Base-by-base conservation (phyloP, 2,329 filamentous ascomycete genomes). In the Ophiocordyceps australis region DNA sequence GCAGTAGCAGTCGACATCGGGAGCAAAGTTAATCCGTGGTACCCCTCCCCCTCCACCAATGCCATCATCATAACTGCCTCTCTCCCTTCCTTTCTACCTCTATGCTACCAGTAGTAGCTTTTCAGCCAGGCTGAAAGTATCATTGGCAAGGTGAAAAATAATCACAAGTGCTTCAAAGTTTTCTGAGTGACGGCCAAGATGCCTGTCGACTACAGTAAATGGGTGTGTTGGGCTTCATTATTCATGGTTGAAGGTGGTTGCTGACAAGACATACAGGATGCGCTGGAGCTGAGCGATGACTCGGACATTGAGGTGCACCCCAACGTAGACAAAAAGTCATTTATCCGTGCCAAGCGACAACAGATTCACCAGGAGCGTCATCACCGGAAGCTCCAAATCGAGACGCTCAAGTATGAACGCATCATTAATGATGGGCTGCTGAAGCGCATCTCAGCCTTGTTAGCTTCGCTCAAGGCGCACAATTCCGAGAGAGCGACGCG, bases 301-400 rank as follows among this genome's bases (percentile, higher is more conserved):
- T 94, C 83, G 26, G 89, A 98, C 45, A 75, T 98, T 41, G 89
- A 98, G 57, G 89, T 95, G 26, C 89, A 98, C 53, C 89, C 89
- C 32, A 98, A 98, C 48, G 89, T 98, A 48, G 89, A 98, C 59
- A 98, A 98, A 54, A 72, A 77, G 26, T 95, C 86, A 32, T 98
- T 98, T 54, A 98, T 98, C 50, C 81, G 86, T 37, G 91, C 89
- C 36, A 98, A 98, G 57, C 89, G 95, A 58, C 77, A 74, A 40
- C 85, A 98, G 55, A 98, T 98, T 41, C 89, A 98, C 51, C 73
- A 85, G 45, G 77, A 94, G 48, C 76, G 89, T 28, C 63, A 74
- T 38, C 77, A 91, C 42, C 76, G 89, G 30, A 81, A 78, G 47
- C 73, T 79, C 40, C 76, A 92, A 43, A 95, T 98, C 47, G 74